Conservation (phyloP, 768 basidiomycete species). For the Lepiota venenata region DNA sequence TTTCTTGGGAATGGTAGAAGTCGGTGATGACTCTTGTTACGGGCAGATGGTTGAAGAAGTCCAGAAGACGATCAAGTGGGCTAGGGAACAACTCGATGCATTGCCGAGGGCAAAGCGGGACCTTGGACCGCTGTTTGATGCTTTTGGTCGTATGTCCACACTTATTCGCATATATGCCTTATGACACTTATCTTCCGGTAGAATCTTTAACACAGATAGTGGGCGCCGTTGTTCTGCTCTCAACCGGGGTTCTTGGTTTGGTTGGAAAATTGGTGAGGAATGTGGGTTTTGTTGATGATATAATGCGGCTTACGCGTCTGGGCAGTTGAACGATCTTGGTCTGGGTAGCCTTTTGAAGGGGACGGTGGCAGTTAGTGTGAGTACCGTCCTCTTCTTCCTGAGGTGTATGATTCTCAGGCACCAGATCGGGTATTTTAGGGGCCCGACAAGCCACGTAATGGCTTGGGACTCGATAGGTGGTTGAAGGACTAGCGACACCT, state of each 20-base stretch:
- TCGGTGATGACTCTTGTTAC: background rate
- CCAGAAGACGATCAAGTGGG: conserved; percentile 35
- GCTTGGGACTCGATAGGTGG: conserved; percentile 28
- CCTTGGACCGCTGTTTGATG: conserved; percentile 33
- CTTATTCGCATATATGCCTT: background rate
- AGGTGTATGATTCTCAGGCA: too few relatives aligned
- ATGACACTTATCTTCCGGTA: conserved; percentile 5
- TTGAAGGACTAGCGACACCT: conserved; percentile 11
- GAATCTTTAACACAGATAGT: conserved; percentile 24
- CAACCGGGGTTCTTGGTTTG: conserved; percentile 6
- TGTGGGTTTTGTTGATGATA: background rate
- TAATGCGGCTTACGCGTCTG: background rate
- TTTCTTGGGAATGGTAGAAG: background rate
- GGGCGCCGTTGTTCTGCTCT: too few relatives aligned
- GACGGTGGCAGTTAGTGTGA: conserved; percentile 26
- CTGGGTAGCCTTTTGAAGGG: conserved; percentile 30
- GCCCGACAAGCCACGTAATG: conserved; percentile 28
- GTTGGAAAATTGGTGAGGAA: conserved; percentile 24
- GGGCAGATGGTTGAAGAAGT: conserved; percentile 31
- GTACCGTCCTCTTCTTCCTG: background rate
- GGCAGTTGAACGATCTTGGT: conserved; percentile 26
- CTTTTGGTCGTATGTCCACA: conserved; percentile 26
- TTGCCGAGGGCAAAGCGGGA: conserved; percentile 36
- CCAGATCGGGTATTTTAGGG: conserved; percentile 5
- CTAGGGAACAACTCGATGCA: conserved; percentile 30